These are phyloP conservation scores for Stagonosporopsis chrysanthemi DNA, from an alignment of 2,329 filamentous ascomycete genomes.

Conservation along the genomic window DNA sequence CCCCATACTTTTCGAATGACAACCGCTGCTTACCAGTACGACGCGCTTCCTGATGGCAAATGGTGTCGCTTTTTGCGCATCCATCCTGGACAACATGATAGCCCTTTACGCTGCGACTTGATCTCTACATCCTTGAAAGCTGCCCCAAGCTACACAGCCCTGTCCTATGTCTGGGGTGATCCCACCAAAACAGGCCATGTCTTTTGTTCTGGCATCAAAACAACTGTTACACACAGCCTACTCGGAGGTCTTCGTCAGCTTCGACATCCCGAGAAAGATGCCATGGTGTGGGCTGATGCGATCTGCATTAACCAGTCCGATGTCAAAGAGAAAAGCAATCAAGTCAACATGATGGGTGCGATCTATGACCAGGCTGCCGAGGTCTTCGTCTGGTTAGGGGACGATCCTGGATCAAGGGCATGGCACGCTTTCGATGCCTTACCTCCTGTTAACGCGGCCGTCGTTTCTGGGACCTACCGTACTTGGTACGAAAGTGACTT, in stretches of 20 bases:
- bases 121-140: background rate
- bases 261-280: background rate
- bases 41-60: background rate
- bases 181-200: background rate
- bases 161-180: slow-evolving; percentile 4
- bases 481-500: background rate
- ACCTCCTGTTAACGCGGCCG: background rate
- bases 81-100: background rate
- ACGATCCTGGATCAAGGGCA: background rate
- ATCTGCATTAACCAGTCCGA: background rate
- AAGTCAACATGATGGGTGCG: background rate
- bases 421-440: background rate
- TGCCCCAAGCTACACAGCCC: background rate
- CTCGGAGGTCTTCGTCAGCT: background rate
- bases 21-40: background rate
- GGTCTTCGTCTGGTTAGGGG: background rate
- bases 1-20: background rate
- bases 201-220: background rate
- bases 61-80: background rate
- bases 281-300: background rate
- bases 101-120: background rate
- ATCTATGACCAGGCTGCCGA: background rate
- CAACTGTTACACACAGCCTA: background rate
- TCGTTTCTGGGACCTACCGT: background rate
- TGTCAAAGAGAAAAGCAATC: background rate